Evolutionary conservation across 2,329 filamentous ascomycete species (phyloP).

Genomic region (Hypoxylon rubiginosum): DNA sequence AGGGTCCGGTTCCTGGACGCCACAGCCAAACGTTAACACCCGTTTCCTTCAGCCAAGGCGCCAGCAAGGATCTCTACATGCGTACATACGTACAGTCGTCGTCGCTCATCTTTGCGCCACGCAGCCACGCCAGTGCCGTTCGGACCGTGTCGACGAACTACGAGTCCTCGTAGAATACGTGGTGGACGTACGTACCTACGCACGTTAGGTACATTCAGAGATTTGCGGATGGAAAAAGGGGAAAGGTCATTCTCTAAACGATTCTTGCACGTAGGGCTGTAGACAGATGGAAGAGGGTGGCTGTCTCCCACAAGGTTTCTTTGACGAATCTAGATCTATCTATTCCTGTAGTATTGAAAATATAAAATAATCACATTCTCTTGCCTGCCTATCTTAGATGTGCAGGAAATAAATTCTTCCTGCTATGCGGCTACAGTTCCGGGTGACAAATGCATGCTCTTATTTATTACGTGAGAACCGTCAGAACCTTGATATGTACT

Average conservation of each 20-base stretch:
- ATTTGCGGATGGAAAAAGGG: background rate
- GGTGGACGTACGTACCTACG: background rate
- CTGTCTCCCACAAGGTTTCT: background rate
- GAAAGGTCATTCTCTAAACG: background rate
- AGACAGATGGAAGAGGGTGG: background rate
- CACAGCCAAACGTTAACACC: constrained; percentile 14
- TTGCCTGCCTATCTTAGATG: no score
- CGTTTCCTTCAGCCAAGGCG: constrained; percentile 11
- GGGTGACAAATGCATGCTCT: constrained; percentile 24
- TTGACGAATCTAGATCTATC: background rate
- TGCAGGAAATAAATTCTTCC: background rate
- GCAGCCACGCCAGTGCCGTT: constrained; percentile 21
- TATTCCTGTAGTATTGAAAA: background rate
- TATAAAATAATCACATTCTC: background rate
- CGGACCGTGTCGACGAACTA: constrained; percentile 25
- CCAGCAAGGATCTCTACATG: background rate
- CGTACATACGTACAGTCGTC: background rate
- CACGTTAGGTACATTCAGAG: background rate
- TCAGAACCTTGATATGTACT: constrained; percentile 37
- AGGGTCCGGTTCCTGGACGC: constrained; percentile 24
- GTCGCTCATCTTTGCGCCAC: constrained; percentile 6
- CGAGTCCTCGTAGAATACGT: background rate
- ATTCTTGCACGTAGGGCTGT: background rate
- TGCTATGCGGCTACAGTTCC: constrained; percentile 25
- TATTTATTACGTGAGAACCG: constrained; percentile 36